A percentile compares a stretch with the other conserved stretches of the same genome.
These are phyloP conservation scores for Lolium rigidum DNA, from an alignment of 176 grass and related monocot genomes.

Conservation along the genomic window DNA sequence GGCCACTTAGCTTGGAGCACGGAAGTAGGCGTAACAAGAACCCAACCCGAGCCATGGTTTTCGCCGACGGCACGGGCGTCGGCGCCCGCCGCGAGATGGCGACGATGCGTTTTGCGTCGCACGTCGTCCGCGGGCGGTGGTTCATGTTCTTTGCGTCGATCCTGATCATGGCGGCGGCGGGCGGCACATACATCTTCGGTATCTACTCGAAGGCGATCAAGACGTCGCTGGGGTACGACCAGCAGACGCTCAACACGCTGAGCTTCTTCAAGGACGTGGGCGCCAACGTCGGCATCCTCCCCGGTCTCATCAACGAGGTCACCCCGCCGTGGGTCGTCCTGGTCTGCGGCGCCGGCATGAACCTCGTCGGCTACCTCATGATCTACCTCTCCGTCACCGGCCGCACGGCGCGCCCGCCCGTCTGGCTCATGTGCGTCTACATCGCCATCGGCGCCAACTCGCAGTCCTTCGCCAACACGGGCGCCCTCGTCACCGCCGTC, in stretches of 20 bases:
- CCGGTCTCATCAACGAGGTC: constrained; percentile 68
- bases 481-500: constrained; percentile 63
- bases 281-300: constrained; percentile 70
- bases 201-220: constrained; percentile 80
- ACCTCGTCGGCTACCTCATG: constrained; percentile 80
- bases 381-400: constrained; percentile 71
- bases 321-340: constrained; percentile 69
- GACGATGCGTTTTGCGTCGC: constrained; percentile 37
- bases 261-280: constrained; percentile 91
- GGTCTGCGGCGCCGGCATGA: constrained; percentile 63
- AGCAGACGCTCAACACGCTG: constrained; percentile 81
- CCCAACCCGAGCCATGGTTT: constrained; percentile 23
- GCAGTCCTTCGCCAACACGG: constrained; percentile 82
- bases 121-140: constrained; percentile 64
- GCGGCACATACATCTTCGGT: constrained; percentile 82
- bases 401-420: constrained; percentile 39
- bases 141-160: constrained; percentile 83
- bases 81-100: not conserved
- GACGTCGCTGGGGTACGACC: constrained; percentile 71
- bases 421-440: constrained; percentile 86
- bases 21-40: not conserved
- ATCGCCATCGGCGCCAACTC: constrained; percentile 77
- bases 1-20: not conserved
- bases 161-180: constrained; percentile 67
- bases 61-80: not conserved